phyloP scores from a whole-genome alignment of 1,284 basidiomycete genomes.

The Prillingera fragicola region DNA sequence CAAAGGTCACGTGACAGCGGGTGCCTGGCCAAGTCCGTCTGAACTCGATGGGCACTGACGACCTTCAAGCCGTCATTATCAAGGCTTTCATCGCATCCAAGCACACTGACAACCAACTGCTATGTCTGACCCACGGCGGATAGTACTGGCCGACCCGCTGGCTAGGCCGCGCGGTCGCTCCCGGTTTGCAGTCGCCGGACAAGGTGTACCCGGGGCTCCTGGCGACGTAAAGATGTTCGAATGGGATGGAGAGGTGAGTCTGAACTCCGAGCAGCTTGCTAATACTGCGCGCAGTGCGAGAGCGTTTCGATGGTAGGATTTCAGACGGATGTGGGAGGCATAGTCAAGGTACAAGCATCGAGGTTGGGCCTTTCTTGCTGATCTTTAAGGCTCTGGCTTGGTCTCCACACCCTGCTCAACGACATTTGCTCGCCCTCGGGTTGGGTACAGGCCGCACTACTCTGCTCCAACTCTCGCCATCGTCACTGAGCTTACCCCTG shows the following conservation, averaged over 20 bases:
- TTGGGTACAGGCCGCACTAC: slow-evolving; percentile 35
- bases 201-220: slow-evolving; percentile 27
- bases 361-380: background rate
- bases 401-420: slow-evolving; percentile 35
- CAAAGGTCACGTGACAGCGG: background rate
- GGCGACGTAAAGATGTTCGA: slow-evolving; percentile 45
- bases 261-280: background rate
- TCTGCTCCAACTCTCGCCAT: slow-evolving; percentile 32
- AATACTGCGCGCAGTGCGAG: slow-evolving; percentile 17
- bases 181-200: slow-evolving; percentile 40
- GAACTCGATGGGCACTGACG: background rate
- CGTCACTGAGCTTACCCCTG: slow-evolving; percentile 28
- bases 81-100: background rate
- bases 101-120: background rate
- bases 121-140: slow-evolving; percentile 28
- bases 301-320: slow-evolving; percentile 39
- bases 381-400: slow-evolving; percentile 35
- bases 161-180: slow-evolving; percentile 11
- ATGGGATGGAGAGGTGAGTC: slow-evolving; percentile 34
- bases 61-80: background rate
- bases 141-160: slow-evolving; percentile 36
- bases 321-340: slow-evolving; percentile 41
- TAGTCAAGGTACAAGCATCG: slow-evolving; percentile 15
- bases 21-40: slow-evolving; percentile 3
- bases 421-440: slow-evolving; percentile 34